Percentiles rank a stretch among this genome's conserved stretches.
Conservation (phyloP, 179 eudicot species). For the Beta corolliflora region DNA sequence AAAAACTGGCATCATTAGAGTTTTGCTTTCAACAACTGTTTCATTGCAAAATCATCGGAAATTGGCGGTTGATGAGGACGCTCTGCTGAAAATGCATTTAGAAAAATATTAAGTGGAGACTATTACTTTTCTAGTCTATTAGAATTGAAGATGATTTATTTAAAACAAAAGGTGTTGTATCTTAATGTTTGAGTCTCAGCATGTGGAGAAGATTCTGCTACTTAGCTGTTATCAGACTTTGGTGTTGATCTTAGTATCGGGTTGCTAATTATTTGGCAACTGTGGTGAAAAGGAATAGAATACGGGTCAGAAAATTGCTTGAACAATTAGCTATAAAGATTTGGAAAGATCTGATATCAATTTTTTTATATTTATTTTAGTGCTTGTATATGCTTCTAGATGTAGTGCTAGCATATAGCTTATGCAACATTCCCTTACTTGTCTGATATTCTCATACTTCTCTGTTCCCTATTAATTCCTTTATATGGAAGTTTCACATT, state of each 20-base stretch:
- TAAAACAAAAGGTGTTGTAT: too few relatives aligned
- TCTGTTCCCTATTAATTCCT: too few relatives aligned
- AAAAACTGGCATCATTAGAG: background rate
- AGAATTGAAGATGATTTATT: too few relatives aligned
- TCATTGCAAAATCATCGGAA: background rate
- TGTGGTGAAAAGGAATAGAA: background rate
- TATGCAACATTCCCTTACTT: background rate
- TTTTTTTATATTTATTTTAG: too few relatives aligned
- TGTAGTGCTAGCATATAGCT: background rate
- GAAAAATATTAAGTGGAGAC: background rate
- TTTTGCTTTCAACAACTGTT: background rate
- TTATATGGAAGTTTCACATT: too few relatives aligned
- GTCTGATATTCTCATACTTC: background rate
- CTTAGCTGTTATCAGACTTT: background rate
- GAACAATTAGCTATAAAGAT: background rate
- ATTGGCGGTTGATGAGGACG: background rate
- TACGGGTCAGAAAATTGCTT: background rate
- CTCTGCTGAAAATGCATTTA: background rate
- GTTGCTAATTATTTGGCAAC: background rate
- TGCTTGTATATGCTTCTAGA: background rate
- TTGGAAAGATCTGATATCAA: background rate
- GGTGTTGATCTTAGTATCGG: background rate
- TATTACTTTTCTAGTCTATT: background rate
- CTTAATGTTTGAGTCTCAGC: background rate
- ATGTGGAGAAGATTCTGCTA: background rate